Evolutionary conservation across 495 filamentous ascomycete species (phyloP).

Genomic region (Cudoniella acicularis): DNA sequence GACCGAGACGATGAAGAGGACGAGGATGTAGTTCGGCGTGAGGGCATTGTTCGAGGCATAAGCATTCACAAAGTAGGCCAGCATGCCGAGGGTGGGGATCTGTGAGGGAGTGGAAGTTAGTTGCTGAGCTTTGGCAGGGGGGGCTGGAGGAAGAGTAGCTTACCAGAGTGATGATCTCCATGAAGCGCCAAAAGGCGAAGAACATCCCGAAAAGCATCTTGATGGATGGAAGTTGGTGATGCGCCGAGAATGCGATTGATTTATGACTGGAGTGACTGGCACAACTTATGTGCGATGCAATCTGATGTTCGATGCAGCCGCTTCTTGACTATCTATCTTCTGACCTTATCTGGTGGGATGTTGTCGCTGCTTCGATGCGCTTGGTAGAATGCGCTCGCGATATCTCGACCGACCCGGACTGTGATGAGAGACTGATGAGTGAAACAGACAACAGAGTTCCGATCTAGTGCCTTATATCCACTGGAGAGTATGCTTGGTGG

Average conservation of each 20-base stretch:
- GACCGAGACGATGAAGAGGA: slow-evolving; percentile 87
- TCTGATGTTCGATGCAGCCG: too few species aligned
- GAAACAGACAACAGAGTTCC: too few species aligned
- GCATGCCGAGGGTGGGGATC: slow-evolving; percentile 86
- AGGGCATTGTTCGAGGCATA: slow-evolving; percentile 66
- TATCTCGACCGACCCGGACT: background rate
- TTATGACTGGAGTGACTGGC: too few species aligned
- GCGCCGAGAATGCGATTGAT: background rate
- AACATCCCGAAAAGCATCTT: slow-evolving; percentile 74
- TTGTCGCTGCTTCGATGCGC: background rate
- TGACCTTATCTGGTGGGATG: background rate
- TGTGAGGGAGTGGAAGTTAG: slow-evolving; percentile 21
- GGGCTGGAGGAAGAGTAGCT: too few species aligned
- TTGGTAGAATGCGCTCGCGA: background rate
- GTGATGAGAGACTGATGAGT: background rate
- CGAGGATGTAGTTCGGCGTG: slow-evolving; percentile 75
- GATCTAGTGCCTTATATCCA: background rate
- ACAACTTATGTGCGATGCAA: too few species aligned
- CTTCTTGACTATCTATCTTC: too few species aligned
- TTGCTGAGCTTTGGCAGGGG: background rate
- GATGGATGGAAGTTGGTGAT: slow-evolving; percentile 3
- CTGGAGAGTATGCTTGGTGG: background rate
- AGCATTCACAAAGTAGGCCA: slow-evolving; percentile 79
- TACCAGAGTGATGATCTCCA: slow-evolving; percentile 75
- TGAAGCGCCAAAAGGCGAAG: slow-evolving; percentile 80